Base-by-base conservation (phyloP, 345 rosid species). In the Salix suchowensis region DNA sequence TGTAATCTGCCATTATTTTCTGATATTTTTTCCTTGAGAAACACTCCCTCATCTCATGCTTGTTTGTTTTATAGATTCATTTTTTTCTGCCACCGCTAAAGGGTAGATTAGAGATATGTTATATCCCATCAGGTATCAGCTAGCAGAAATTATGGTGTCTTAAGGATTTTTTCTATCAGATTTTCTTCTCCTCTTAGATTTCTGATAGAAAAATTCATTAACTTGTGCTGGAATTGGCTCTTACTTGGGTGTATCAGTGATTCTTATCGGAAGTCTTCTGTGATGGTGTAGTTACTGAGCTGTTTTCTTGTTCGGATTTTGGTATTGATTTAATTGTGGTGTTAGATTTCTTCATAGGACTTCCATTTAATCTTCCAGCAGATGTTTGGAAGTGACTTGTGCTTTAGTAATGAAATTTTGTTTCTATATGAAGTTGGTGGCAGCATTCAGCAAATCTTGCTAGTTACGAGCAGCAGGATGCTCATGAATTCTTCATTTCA, bases 401-500 rank as follows among this genome's bases (percentile, higher is more conserved):
- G 34, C 68, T 66, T 66, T 70, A 75, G 67, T 75, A 75, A 39
- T 75, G 60, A 44, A 24, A 58, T 54, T 73, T 80, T 80, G 65
- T 80, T 58, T 79, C 66, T 76, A 72, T 58, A 76, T 80, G 79
- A 80, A 80, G 83, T 67, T 80, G 83, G 79, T 80, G 83, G 83
- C 83, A 76, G 73, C 79, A 80, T 76, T 76, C 79, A 7, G 54
- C 79, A 58, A 80, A 80, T 76, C 79, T 80, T 42, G 83, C 83
- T 55, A 66, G 83, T 34, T 80, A 80, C 44, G 83, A 80, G 66
- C 74, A 80, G 70, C 83, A 80, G 69, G 83, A 80, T 76, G 83
- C 83, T 72, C 83, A 80, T 36, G 83, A 80, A 67, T 76, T 80
- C 78, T 80, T 80, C 83, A 80, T 80, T 60, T 76, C 83, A 61